phyloP scores from a whole-genome alignment of 371 early-diverging fungal species.

The Rhizopus delemar region DNA sequence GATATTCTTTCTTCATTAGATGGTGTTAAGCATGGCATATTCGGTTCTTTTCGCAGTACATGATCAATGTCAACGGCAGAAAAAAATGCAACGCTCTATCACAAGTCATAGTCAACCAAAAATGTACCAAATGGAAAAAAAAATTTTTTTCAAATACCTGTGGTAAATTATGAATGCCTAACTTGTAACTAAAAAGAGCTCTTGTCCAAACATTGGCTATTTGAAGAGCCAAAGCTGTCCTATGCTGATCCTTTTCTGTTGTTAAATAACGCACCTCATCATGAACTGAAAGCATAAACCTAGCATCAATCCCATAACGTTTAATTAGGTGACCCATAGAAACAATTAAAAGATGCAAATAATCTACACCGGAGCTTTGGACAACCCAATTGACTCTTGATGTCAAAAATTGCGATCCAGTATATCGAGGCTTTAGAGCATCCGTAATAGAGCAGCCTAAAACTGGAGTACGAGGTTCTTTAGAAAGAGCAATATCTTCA shows the following conservation, averaged over 20 bases:
- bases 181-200: constrained; percentile 79
- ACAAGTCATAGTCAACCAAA: too few relatives aligned
- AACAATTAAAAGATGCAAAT: constrained; percentile 91
- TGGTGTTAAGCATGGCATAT: constrained; percentile 77
- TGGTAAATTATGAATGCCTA: constrained; percentile 89
- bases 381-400: constrained; percentile 97
- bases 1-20: constrained; percentile 65
- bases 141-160: constrained; percentile 59
- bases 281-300: constrained; percentile 94
- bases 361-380: constrained; percentile 98
- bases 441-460: constrained; percentile 88
- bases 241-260: constrained; percentile 70
- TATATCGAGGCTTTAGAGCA: constrained; percentile 70
- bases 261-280: constrained; percentile 94
- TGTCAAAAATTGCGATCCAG: constrained; percentile 75
- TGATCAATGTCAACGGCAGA: constrained; percentile 94
- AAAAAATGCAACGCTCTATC: constrained; percentile 90
- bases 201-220: constrained; percentile 94
- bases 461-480: constrained; percentile 85
- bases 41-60: constrained; percentile 91
- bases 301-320: constrained; percentile 74
- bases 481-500: constrained; percentile 78
- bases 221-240: constrained; percentile 88
- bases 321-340: constrained; percentile 86
- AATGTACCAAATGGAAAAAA: too few relatives aligned